phyloP scores from a whole-genome alignment of 495 filamentous ascomycete species.

The Neurospora hispaniola region DNA sequence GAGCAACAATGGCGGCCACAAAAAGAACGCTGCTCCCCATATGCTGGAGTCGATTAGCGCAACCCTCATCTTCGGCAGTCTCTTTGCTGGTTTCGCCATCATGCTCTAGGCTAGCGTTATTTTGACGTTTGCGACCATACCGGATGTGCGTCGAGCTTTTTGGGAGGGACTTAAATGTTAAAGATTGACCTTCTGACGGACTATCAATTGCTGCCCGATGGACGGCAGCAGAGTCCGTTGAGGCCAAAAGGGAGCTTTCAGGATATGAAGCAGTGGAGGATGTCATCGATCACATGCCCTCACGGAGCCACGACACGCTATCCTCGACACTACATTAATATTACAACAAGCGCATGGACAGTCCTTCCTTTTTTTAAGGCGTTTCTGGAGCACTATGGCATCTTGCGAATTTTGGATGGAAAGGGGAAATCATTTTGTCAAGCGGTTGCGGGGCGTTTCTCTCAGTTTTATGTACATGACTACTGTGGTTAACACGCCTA shows the following conservation, averaged over 20 bases:
- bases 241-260: not conserved
- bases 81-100: conserved; percentile 55
- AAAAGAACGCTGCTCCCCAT: conserved; percentile 23
- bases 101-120: conserved; percentile 35
- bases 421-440: not conserved
- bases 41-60: not conserved
- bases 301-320: not conserved
- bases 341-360: not conserved
- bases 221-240: not conserved
- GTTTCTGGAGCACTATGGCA: not conserved
- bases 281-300: not conserved
- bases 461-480: not conserved
- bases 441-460: not conserved
- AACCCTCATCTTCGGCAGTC: conserved; percentile 40
- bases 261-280: not conserved
- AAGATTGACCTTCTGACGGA: not conserved
- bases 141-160: not conserved
- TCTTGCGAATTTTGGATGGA: not conserved
- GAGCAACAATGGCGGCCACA: conserved; percentile 4
- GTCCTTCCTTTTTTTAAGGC: not conserved
- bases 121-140: not conserved
- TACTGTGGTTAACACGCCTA: not conserved
- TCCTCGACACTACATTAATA: not conserved
- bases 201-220: not conserved
- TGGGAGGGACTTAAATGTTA: not conserved